Conservation (phyloP, 768 basidiomycete genomes). For the Russula sp. region DNA sequence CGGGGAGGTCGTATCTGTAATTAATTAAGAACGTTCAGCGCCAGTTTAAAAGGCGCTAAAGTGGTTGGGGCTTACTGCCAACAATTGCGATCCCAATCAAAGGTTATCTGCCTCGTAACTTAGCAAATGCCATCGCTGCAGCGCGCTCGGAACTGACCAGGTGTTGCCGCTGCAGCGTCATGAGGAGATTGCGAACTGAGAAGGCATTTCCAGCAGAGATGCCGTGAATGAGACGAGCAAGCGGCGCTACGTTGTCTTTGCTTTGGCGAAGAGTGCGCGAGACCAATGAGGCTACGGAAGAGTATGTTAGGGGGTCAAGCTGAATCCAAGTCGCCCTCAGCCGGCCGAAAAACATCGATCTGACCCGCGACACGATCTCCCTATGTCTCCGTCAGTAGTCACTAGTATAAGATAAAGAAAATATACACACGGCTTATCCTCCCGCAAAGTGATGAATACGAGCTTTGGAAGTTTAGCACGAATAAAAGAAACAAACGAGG, state of each 20-base stretch:
- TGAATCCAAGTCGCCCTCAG: conserved; percentile 60
- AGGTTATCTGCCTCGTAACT: conserved; percentile 42
- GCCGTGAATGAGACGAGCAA: conserved; percentile 49
- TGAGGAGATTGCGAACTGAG: conserved; percentile 55
- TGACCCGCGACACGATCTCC: conserved; percentile 42
- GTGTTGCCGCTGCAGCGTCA: conserved; percentile 54
- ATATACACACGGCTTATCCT: conserved; percentile 39
- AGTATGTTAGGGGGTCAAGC: conserved; percentile 50
- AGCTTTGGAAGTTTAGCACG: conserved; percentile 34
- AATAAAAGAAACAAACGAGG: background rate
- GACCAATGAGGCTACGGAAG: conserved; percentile 51
- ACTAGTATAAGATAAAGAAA: background rate
- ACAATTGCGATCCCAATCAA: conserved; percentile 55
- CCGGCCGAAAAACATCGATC: conserved; percentile 48
- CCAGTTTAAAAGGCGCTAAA: background rate
- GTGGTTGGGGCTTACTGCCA: conserved; percentile 46
- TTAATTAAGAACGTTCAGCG: background rate
- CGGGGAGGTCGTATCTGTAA: conserved; percentile 45
- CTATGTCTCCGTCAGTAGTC: conserved; percentile 15
- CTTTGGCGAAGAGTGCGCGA: conserved; percentile 55
- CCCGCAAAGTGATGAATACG: conserved; percentile 54
- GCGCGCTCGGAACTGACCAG: conserved; percentile 36
- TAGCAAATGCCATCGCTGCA: background rate
- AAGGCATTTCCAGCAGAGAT: conserved; percentile 66
- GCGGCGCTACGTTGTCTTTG: conserved; percentile 45